Percentiles rank a stretch among this genome's conserved stretches.
phyloP scores from a whole-genome alignment of 192 early-diverging fungal genomes.

The Coemansia sp. region DNA sequence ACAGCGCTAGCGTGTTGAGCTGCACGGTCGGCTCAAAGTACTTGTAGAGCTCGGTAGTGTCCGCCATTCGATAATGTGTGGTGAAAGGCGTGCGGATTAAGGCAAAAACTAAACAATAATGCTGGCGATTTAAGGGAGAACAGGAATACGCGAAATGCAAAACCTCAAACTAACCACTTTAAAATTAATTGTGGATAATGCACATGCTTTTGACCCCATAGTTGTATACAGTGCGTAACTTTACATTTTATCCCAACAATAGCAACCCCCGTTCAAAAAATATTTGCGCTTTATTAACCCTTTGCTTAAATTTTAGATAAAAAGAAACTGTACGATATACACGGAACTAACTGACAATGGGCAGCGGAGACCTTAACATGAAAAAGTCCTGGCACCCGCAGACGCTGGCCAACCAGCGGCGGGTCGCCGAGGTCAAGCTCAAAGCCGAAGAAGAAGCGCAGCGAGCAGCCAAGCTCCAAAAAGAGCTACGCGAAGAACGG shows the following conservation, averaged over 20 bases:
- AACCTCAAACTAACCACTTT: neutral
- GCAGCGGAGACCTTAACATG: slow-evolving; percentile 65
- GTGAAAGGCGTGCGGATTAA: neutral
- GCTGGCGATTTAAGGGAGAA: neutral
- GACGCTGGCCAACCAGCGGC: slow-evolving; percentile 79
- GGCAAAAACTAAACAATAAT: neutral
- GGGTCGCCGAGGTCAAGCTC: slow-evolving; percentile 62
- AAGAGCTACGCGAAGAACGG: slow-evolving; percentile 90
- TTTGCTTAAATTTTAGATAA: neutral
- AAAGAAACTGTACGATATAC: neutral
- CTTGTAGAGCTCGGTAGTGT: slow-evolving; percentile 46
- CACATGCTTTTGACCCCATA: neutral
- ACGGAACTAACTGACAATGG: slow-evolving; percentile 20
- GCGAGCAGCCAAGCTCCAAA: slow-evolving; percentile 83
- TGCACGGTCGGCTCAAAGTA: slow-evolving; percentile 54
- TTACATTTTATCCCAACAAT: neutral
- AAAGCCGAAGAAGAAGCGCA: slow-evolving; percentile 81
- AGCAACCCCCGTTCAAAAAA: too few relatives aligned
- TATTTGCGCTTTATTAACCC: too few relatives aligned
- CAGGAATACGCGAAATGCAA: neutral
- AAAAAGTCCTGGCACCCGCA: slow-evolving; percentile 99
- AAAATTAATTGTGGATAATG: neutral
- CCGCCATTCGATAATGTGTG: slow-evolving; percentile 16
- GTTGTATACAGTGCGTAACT: neutral
- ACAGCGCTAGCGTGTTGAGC: slow-evolving; percentile 46